Evolutionary conservation across 768 basidiomycete species (phyloP).

Genomic region (Pisolithus tinctorius): DNA sequence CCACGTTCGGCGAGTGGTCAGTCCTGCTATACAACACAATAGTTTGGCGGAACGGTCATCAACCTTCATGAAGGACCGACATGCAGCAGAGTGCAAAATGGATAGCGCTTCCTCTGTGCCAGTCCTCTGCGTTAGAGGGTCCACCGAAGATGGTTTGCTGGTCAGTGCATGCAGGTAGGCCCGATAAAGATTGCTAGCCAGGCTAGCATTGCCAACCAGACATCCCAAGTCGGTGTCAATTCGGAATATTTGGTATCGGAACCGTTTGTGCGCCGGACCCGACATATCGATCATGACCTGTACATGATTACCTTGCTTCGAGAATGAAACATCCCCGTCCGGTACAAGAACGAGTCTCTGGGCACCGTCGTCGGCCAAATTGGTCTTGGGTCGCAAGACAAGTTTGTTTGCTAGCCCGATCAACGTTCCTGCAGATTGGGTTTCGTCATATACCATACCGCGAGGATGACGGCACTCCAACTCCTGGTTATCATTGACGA

Average conservation of each 20-base stretch:
- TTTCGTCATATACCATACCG: conserved; percentile 34
- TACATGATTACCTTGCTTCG: conserved; percentile 10
- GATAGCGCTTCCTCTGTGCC: conserved; percentile 39
- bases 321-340: conserved; percentile 20
- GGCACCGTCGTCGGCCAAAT: not conserved
- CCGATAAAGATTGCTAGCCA: conserved; percentile 28
- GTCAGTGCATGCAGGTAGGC: conserved; percentile 41
- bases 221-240: conserved; percentile 26
- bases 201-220: conserved; percentile 20
- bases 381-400: conserved; percentile 30
- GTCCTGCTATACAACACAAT: conserved; percentile 24
- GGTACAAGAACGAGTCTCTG: conserved; percentile 34
- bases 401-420: conserved; percentile 37
- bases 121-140: conserved; percentile 37
- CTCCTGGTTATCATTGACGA: conserved; percentile 23
- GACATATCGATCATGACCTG: conserved; percentile 6
- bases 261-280: not conserved
- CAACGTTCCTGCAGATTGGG: conserved; percentile 38
- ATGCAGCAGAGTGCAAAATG: conserved; percentile 31
- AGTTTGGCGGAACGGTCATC: conserved; percentile 22
- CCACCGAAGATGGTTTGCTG: conserved; percentile 30
- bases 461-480: conserved; percentile 37
- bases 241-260: conserved; percentile 23
- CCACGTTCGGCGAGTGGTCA: conserved; percentile 28
- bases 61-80: conserved; percentile 35